Conservation (phyloP, 208 protist genomes). For the Porcisia hertigi region DNA sequence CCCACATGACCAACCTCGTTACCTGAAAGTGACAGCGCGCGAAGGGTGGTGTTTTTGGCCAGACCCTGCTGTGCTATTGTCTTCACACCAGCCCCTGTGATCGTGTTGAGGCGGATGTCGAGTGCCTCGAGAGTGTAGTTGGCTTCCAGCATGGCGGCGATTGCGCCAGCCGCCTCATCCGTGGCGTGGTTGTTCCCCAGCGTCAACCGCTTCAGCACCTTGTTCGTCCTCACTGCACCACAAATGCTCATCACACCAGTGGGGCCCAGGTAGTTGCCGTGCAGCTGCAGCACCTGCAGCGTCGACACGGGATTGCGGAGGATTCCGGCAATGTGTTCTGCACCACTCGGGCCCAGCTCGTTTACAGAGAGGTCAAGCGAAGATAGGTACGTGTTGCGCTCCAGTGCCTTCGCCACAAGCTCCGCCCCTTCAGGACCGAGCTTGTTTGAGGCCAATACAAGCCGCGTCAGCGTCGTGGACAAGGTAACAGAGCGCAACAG, state of each 20-base stretch:
- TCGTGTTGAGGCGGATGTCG: slow-evolving; percentile 79
- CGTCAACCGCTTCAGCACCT: slow-evolving; percentile 54
- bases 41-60: slow-evolving; percentile 63
- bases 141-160: slow-evolving; percentile 75
- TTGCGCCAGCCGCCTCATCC: slow-evolving; percentile 44
- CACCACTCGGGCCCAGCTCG: slow-evolving; percentile 77
- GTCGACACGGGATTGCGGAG: slow-evolving; percentile 51
- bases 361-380: slow-evolving; percentile 88
- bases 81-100: slow-evolving; percentile 55
- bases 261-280: slow-evolving; percentile 78
- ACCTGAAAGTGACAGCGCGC: slow-evolving; percentile 56
- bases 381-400: slow-evolving; percentile 84
- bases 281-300: slow-evolving; percentile 60
- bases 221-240: slow-evolving; percentile 58
- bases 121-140: slow-evolving; percentile 76
- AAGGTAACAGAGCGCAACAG: slow-evolving; percentile 74
- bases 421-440: slow-evolving; percentile 78
- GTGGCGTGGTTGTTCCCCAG: slow-evolving; percentile 87
- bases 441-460: slow-evolving; percentile 77
- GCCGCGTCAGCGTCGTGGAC: slow-evolving; percentile 62
- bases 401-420: slow-evolving; percentile 60
- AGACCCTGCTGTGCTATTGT: slow-evolving; percentile 64
- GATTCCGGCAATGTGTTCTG: slow-evolving; percentile 56
- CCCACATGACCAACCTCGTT: slow-evolving; percentile 79
- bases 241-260: slow-evolving; percentile 56